phyloP scores from a whole-genome alignment of 345 rosid species.

The Arabidopsis arenosa region DNA sequence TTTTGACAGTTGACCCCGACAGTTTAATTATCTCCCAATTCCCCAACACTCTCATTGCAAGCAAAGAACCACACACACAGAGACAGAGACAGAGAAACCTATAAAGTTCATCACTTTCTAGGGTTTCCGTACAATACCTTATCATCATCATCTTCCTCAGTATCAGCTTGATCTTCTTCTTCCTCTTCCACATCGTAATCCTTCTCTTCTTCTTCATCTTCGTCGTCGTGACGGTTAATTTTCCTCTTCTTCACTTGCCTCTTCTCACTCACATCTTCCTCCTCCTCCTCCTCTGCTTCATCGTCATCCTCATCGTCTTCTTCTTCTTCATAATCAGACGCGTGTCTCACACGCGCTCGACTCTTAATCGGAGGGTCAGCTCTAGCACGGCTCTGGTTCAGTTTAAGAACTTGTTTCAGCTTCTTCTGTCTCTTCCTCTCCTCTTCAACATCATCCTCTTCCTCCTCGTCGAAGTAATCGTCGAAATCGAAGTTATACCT shows the following conservation, averaged over 20 bases:
- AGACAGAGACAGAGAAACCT: slow-evolving; percentile 23
- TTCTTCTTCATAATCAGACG: slow-evolving; percentile 43
- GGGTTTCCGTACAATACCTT: slow-evolving; percentile 46
- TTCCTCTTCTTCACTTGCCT: slow-evolving; percentile 44
- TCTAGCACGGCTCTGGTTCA: slow-evolving; percentile 56
- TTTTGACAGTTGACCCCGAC: slow-evolving; percentile 94
- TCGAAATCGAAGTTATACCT: slow-evolving; percentile 80
- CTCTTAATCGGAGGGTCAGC: slow-evolving; percentile 36
- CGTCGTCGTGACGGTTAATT: slow-evolving; percentile 37
- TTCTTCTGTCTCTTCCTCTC: slow-evolving; percentile 79
- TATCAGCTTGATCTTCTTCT: neutral
- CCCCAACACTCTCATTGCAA: slow-evolving; percentile 43
- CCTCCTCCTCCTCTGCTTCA: slow-evolving; percentile 48
- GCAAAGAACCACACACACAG: slow-evolving; percentile 12
- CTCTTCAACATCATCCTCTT: slow-evolving; percentile 59
- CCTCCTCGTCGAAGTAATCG: slow-evolving; percentile 70
- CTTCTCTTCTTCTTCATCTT: slow-evolving; percentile 30
- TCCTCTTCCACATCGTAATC: slow-evolving; percentile 34
- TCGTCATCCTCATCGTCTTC: slow-evolving; percentile 49
- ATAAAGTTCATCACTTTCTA: slow-evolving; percentile 4
- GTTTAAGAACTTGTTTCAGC: slow-evolving; percentile 75
- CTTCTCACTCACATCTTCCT: slow-evolving; percentile 35
- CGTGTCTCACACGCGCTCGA: slow-evolving; percentile 45
- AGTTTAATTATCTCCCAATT: slow-evolving; percentile 53
- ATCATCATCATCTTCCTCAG: slow-evolving; percentile 33